phyloP scores from a whole-genome alignment of 805 yeast genomes.

The Blastobotrys muscicola region DNA sequence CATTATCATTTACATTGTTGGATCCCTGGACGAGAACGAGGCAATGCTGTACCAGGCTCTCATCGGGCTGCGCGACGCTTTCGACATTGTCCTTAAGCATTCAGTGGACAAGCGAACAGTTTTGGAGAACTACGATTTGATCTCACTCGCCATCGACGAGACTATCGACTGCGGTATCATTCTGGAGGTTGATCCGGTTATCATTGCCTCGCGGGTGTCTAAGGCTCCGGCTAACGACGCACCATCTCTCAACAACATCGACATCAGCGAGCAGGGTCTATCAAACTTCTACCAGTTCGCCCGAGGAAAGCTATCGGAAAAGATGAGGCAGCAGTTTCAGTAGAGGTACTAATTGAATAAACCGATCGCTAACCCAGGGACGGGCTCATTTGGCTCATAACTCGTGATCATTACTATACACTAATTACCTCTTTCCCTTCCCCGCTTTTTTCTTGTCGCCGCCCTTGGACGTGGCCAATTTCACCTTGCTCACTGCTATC shows the following conservation, averaged over 20 bases:
- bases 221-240: slow-evolving; percentile 67
- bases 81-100: slow-evolving; percentile 60
- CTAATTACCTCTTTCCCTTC: slow-evolving; percentile 2
- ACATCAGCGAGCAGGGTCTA: slow-evolving; percentile 38
- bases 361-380: background rate
- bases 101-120: slow-evolving; percentile 71
- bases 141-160: slow-evolving; percentile 82
- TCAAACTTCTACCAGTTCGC: slow-evolving; percentile 85
- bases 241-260: slow-evolving; percentile 31
- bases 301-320: slow-evolving; percentile 54
- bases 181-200: slow-evolving; percentile 78
- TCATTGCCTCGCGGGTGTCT: slow-evolving; percentile 87
- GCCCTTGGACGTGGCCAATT: slow-evolving; percentile 31
- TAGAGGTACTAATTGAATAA: slow-evolving; percentile 5
- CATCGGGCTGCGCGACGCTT: slow-evolving; percentile 68
- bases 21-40: slow-evolving; percentile 78
- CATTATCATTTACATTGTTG: slow-evolving; percentile 59
- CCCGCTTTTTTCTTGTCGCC: slow-evolving; percentile 9
- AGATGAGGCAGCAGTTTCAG: slow-evolving; percentile 34
- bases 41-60: slow-evolving; percentile 64
- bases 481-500: slow-evolving; percentile 64
- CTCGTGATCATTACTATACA: slow-evolving; percentile 1
- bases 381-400: background rate
- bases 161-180: slow-evolving; percentile 89
- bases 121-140: slow-evolving; percentile 76